Conservation (phyloP, 441 rosid genomes). For the Eruca vesicaria region DNA sequence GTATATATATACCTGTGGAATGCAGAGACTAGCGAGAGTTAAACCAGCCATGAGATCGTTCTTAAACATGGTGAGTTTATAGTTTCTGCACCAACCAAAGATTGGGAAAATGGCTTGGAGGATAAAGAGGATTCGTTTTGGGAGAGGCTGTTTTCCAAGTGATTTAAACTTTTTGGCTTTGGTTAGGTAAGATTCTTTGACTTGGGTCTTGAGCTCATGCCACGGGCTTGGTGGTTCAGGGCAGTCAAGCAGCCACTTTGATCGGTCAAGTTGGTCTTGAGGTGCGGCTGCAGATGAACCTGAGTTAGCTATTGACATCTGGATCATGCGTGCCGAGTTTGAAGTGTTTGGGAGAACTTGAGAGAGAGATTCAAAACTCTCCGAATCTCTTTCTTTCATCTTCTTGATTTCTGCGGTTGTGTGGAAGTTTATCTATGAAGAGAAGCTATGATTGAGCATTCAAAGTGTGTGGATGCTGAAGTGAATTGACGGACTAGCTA, state of each 20-base stretch:
- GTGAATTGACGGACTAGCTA: conserved; percentile 20
- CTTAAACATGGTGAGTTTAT: conserved; percentile 58
- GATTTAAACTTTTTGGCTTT: conserved; percentile 35
- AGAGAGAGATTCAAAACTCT: conserved; percentile 31
- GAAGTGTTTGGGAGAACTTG: conserved; percentile 87
- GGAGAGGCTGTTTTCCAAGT: conserved; percentile 37
- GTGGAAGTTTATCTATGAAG: conserved; percentile 8
- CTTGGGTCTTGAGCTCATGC: conserved; percentile 46
- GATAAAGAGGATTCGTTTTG: conserved; percentile 36
- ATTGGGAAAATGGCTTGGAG: conserved; percentile 62
- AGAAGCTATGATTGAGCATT: conserved; percentile 28
- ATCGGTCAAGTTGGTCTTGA: conserved; percentile 34
- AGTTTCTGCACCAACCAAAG: conserved; percentile 62
- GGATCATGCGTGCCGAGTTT: conserved; percentile 55
- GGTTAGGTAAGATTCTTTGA: conserved; percentile 41
- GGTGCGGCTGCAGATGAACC: conserved; percentile 21
- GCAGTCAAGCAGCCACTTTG: conserved; percentile 65
- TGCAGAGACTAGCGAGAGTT: conserved; percentile 96
- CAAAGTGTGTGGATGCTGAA: conserved; percentile 36
- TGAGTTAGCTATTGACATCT: conserved; percentile 40
- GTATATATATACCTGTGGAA: conserved; percentile 66
- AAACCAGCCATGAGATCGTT: conserved; percentile 81
- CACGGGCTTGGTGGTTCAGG: conserved; percentile 73
- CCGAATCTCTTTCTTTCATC: conserved; percentile 36
- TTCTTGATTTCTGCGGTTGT: conserved; percentile 1